Conservation (phyloP, 1,139 yeast species). For the Taiozyma onychis region DNA sequence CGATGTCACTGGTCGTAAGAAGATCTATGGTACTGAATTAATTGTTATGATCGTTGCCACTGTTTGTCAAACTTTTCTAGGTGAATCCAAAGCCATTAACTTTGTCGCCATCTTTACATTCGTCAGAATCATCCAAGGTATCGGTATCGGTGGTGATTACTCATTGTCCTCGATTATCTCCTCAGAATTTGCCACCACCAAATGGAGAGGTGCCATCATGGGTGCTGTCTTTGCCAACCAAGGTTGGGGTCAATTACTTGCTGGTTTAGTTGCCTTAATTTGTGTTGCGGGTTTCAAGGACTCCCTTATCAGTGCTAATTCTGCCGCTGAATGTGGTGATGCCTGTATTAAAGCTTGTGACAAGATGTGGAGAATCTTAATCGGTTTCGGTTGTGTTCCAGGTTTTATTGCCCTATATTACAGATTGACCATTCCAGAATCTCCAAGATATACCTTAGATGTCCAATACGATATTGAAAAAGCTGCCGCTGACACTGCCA, state of each 20-base stretch:
- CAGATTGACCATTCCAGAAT: conserved; percentile 90
- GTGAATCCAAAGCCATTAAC: conserved; percentile 61
- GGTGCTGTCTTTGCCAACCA: conserved; percentile 90
- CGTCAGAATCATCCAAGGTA: conserved; percentile 81
- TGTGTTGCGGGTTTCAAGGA: conserved; percentile 69
- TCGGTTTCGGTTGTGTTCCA: conserved; percentile 89
- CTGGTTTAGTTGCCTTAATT: conserved; percentile 73
- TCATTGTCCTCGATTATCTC: conserved; percentile 93
- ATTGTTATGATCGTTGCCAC: conserved; percentile 79
- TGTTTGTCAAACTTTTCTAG: conserved; percentile 67
- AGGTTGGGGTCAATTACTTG: conserved; percentile 88
- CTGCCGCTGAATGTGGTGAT: conserved; percentile 54
- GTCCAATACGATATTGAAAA: conserved; percentile 57
- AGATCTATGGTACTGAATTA: conserved; percentile 81
- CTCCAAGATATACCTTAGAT: conserved; percentile 84
- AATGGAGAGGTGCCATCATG: conserved; percentile 97
- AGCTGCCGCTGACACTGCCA: conserved; percentile 54
- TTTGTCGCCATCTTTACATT: conserved; percentile 70
- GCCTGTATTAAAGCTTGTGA: conserved; percentile 72
- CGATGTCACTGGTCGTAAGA: conserved; percentile 83
- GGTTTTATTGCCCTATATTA: conserved; percentile 77
- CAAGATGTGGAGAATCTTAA: conserved; percentile 88
- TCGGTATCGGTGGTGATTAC: conserved; percentile 99
- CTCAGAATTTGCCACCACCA: conserved; percentile 83
- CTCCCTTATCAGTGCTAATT: conserved; percentile 43